Evolutionary conservation across 371 early-diverging fungal species (phyloP).

Genomic region (Vairimorpha necatrix): DNA sequence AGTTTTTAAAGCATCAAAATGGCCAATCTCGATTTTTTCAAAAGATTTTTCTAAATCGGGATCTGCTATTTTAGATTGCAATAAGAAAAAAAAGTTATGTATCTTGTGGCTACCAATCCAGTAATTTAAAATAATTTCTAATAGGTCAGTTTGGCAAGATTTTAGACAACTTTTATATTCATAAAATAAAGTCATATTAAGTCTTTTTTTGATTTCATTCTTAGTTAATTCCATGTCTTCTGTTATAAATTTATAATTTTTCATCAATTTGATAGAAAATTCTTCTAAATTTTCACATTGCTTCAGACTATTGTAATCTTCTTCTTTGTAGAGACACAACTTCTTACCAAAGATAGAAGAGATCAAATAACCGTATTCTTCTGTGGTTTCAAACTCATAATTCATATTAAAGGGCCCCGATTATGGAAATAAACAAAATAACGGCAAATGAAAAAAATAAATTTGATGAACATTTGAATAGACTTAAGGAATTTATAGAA

Average conservation of each 20-base stretch:
- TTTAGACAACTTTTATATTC: conserved; percentile 43
- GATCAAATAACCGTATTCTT: conserved; percentile 37
- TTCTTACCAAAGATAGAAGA: conserved; percentile 54
- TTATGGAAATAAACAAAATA: not conserved
- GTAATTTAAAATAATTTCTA: conserved; percentile 44
- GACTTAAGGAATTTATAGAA: not conserved
- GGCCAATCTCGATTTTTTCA: conserved; percentile 57
- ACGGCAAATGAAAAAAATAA: not conserved
- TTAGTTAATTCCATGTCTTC: conserved; percentile 37
- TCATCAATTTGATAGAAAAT: conserved; percentile 54
- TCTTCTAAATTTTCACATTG: conserved; percentile 56
- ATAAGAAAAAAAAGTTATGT: conserved; percentile 58
- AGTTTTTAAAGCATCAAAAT: conserved; percentile 55
- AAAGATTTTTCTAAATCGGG: conserved; percentile 33
- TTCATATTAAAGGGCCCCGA: conserved; percentile 5
- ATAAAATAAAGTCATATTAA: conserved; percentile 34
- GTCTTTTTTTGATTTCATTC: conserved; percentile 32
- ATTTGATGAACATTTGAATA: not conserved
- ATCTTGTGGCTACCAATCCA: conserved; percentile 57
- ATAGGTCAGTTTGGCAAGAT: not conserved
- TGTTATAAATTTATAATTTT: conserved; percentile 30
- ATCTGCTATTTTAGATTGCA: conserved; percentile 38
- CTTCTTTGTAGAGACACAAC: conserved; percentile 40
- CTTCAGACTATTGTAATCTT: conserved; percentile 55
- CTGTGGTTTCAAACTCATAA: conserved; percentile 18